Evolutionary conservation across 305 asterid species (phyloP), one percentile per base, ranked within the genome.

Genomic region (Nicotiana rustica): DNA sequence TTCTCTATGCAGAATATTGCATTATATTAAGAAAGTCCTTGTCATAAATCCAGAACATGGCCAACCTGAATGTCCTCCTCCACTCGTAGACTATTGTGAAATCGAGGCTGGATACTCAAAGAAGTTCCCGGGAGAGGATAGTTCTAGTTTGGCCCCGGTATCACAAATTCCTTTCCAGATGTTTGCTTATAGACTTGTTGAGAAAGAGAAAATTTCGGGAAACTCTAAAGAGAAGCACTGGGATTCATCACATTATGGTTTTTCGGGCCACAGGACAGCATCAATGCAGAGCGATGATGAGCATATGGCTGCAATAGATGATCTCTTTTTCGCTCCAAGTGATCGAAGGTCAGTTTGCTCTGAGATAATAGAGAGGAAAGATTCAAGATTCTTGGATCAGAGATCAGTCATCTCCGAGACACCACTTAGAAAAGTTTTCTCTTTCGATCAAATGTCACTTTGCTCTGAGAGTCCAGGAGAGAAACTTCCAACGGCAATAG

Each of bases 31-130:
- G 89, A 95, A 91, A 81, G 79, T 73, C 80, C 94, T 93, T 1
- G 85, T 91, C 0, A 91, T 93, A 55, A 91, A 92, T 78, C 97
- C 98, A 14, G 97, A 92, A 36, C 96, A 93, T 29, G 97, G 96
- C 3, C 89, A 88, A 66, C 97, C 98, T 0, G 93, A 92, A 66
- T 90, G 91, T 17, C 91, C 98, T 10, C 97, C 97, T 10, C 97
- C 96, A 6, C 92, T 91, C 1, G 93, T 95, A 0, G 97, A 95
- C 69, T 95, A 92, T 41, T 90, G 88, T 59, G 97, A 95, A 86
- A 89, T 95, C 85, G 97, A 95, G 83, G 84, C 88, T 1, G 90
- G 86, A 4, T 93, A 86, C 83, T 83, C 90, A 75, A 91, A 85
- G 85, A 95, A 90, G 82, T 84, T 91, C 21, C 80, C 73, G 0